Percentiles rank a stretch among this genome's conserved stretches.
Conservation (phyloP, 2,329 filamentous ascomycete species). For the Tolypocladium ovalisporum region DNA sequence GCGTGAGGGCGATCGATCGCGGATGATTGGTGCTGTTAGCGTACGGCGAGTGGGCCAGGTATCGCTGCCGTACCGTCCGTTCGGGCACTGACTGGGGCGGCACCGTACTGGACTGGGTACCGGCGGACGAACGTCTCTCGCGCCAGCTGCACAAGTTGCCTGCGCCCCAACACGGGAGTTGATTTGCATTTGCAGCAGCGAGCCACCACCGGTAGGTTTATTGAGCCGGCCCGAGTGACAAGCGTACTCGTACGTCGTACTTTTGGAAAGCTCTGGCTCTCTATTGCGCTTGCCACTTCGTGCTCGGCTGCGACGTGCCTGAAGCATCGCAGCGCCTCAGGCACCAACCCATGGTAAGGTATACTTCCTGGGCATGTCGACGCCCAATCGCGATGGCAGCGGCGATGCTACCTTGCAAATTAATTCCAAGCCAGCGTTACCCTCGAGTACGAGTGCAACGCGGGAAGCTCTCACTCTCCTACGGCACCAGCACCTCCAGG, state of each 20-base stretch:
- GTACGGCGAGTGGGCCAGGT: background rate
- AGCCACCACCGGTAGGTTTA: background rate
- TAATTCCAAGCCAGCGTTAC: background rate
- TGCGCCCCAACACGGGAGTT: too few relatives aligned
- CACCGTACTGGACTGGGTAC: too few relatives aligned
- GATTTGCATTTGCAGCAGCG: too few relatives aligned
- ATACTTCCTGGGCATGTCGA: background rate
- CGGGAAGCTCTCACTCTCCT: background rate
- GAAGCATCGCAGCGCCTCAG: background rate
- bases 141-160: too few relatives aligned
- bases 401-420: background rate
- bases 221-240: background rate
- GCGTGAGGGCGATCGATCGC: conserved; percentile 12
- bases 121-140: background rate
- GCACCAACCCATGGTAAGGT: background rate
- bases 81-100: too few relatives aligned
- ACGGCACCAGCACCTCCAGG: background rate
- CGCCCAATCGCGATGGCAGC: background rate
- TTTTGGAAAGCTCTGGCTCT: background rate
- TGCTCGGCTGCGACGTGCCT: background rate
- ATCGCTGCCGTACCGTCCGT: background rate
- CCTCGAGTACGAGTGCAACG: background rate
- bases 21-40: conserved; percentile 2
- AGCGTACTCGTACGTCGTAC: background rate
- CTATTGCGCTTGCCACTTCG: background rate